These are phyloP conservation scores for Elsinoe fawcettii DNA, from an alignment of 2,329 filamentous ascomycete species.

Conservation along the genomic window DNA sequence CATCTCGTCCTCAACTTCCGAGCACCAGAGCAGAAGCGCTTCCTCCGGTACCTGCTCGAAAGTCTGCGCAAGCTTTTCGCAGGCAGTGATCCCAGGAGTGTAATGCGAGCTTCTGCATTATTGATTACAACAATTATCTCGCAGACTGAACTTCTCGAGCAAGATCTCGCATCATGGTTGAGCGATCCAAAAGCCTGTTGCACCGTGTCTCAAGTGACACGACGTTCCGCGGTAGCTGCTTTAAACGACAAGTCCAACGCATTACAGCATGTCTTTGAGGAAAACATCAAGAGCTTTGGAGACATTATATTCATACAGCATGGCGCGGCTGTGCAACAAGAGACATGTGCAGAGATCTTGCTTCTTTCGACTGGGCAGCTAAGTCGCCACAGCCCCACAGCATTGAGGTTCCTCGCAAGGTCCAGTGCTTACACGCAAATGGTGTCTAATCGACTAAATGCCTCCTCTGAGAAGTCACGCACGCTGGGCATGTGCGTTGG, in stretches of 20 bases:
- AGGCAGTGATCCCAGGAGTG: conserved; percentile 10
- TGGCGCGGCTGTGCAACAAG: conserved; percentile 75
- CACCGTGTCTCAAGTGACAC: conserved; percentile 19
- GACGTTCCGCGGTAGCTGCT: conserved; percentile 25
- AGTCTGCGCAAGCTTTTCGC: conserved; percentile 24
- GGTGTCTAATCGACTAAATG: conserved; percentile 76
- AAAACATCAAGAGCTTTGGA: conserved; percentile 65
- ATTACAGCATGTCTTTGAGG: conserved; percentile 55
- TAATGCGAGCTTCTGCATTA: conserved; percentile 17
- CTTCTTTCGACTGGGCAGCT: conserved; percentile 72
- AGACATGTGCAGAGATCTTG: conserved; percentile 74
- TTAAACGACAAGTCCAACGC: conserved; percentile 22
- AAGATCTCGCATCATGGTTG: conserved; percentile 22
- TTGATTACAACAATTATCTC: conserved; percentile 17
- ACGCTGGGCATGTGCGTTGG: conserved; percentile 86
- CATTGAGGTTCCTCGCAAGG: conserved; percentile 60
- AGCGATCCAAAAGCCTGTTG: conserved; percentile 21
- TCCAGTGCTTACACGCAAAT: conserved; percentile 66
- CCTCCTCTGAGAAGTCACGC: conserved; percentile 65
- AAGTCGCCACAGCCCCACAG: conserved; percentile 56
- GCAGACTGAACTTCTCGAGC: conserved; percentile 17
- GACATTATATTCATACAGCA: conserved; percentile 84
- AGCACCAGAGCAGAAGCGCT: conserved; percentile 42
- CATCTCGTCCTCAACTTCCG: conserved; percentile 38
- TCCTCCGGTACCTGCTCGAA: conserved; percentile 30